Evolutionary conservation across 768 basidiomycete species (phyloP).

Genomic region (Ephemerocybe angulata): DNA sequence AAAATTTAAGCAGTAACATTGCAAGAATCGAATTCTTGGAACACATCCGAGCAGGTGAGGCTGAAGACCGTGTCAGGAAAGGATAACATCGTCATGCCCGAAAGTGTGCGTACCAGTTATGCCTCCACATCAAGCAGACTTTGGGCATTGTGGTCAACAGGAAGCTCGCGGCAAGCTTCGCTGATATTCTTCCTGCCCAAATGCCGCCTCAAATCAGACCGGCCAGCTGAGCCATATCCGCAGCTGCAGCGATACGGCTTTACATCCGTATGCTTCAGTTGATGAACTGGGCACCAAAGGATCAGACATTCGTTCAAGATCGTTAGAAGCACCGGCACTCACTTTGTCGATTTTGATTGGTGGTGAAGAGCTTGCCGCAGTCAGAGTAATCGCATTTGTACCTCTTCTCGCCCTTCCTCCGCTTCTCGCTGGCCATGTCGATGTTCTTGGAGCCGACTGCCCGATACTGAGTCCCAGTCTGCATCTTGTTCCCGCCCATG

Average conservation of each 20-base stretch:
- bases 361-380: conserved; percentile 6
- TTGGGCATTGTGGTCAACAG: too few species aligned
- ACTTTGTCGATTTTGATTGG: conserved; percentile 8
- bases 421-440: conserved; percentile 8
- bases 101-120: background rate
- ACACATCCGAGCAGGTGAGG: too few species aligned
- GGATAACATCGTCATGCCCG: too few species aligned
- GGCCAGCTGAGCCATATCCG: conserved; percentile 5
- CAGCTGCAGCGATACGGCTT: conserved; percentile 7
- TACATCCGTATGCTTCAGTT: conserved; percentile 7
- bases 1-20: too few species aligned
- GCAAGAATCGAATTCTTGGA: too few species aligned
- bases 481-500: background rate
- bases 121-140: background rate
- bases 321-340: background rate
- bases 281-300: background rate
- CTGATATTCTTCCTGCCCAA: conserved; percentile 1
- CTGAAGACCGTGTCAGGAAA: too few species aligned
- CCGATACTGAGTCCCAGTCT: too few species aligned
- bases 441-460: conserved; percentile 7
- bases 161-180: background rate
- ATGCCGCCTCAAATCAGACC: conserved; percentile 3
- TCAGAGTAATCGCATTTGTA: conserved; percentile 2
- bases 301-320: background rate
- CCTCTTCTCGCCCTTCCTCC: conserved; percentile 7